phyloP scores from a whole-genome alignment of 768 basidiomycete genomes.

The Cystofilobasidium macerans region DNA sequence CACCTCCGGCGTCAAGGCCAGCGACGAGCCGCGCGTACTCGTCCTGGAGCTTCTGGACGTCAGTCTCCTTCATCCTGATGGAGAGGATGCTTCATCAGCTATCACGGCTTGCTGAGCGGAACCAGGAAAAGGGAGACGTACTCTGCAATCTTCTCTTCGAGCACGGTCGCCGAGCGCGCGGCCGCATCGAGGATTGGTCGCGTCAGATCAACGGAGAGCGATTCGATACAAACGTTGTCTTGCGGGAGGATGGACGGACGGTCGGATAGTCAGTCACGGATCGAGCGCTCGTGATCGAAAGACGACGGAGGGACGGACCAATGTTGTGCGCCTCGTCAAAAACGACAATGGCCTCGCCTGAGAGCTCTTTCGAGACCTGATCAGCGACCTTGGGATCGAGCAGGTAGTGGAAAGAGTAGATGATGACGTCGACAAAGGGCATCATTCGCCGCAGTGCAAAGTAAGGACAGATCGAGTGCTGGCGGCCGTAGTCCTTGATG shows the following conservation, averaged over 20 bases:
- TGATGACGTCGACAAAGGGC: conserved; percentile 88
- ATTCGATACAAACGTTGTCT: conserved; percentile 99
- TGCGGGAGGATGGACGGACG: too few species aligned
- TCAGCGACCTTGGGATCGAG: conserved; percentile 98
- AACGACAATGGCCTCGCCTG: conserved; percentile 95
- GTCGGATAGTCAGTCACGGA: too few species aligned
- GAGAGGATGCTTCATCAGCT: too few species aligned
- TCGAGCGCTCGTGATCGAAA: too few species aligned
- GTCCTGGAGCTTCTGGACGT: conserved; percentile 86
- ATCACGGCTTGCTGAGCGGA: too few species aligned
- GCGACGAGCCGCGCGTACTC: conserved; percentile 93
- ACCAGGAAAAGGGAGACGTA: too few species aligned
- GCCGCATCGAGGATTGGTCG: conserved; percentile 96
- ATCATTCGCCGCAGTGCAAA: conserved; percentile 95
- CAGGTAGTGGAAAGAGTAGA: conserved; percentile 98
- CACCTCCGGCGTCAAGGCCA: conserved; percentile 59
- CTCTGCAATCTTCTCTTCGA: conserved; percentile 92
- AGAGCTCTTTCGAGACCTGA: conserved; percentile 94
- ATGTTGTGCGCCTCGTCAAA: conserved; percentile 99
- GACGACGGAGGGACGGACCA: conserved; percentile 45
- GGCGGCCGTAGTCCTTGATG: conserved; percentile 73
- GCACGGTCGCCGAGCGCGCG: conserved; percentile 67
- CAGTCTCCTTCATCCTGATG: conserved; percentile 80
- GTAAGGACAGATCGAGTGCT: conserved; percentile 82
- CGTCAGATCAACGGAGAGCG: conserved; percentile 90